A percentile compares a stretch with the other conserved stretches of the same genome.
phyloP scores from a whole-genome alignment of 2,329 filamentous ascomycete genomes.

The Eutypa lata region DNA sequence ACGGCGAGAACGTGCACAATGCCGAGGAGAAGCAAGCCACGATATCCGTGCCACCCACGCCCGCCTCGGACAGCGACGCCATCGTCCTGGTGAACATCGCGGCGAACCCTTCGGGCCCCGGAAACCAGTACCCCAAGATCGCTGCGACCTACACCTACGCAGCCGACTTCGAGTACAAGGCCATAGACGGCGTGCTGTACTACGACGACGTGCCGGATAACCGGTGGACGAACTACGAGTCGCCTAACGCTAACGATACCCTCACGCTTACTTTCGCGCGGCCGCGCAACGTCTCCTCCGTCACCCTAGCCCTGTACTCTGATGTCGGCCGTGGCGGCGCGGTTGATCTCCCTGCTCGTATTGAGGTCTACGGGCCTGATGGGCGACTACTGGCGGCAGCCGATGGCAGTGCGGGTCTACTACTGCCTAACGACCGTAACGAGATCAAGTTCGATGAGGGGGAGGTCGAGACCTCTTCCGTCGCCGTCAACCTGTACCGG shows the following conservation, averaged over 20 bases:
- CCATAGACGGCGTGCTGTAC: slow-evolving; percentile 40
- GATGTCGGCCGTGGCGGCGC: slow-evolving; percentile 31
- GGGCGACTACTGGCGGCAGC: slow-evolving; percentile 8
- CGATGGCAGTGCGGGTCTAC: slow-evolving; percentile 8
- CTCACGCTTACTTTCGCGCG: slow-evolving; percentile 31
- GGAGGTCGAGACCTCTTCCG: slow-evolving; percentile 22
- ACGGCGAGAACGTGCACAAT: slow-evolving; percentile 30
- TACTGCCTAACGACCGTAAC: slow-evolving; percentile 26
- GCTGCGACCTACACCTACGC: slow-evolving; percentile 33
- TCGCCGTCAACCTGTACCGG: slow-evolving; percentile 28
- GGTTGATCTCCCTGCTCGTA: slow-evolving; percentile 21
- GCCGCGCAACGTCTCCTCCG: slow-evolving; percentile 28
- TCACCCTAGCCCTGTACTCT: slow-evolving; percentile 30
- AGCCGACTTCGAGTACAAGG: slow-evolving; percentile 32
- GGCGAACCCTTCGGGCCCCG: slow-evolving; percentile 33
- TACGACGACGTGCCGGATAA: slow-evolving; percentile 37
- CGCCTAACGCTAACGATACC: slow-evolving; percentile 31
- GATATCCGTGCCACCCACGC: slow-evolving; percentile 10
- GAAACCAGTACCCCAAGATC: slow-evolving; percentile 29
- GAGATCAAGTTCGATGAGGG: slow-evolving; percentile 20
- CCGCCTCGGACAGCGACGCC: slow-evolving; percentile 3
- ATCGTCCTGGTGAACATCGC: slow-evolving; percentile 35
- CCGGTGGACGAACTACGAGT: slow-evolving; percentile 35
- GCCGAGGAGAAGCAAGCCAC: slow-evolving; percentile 10
- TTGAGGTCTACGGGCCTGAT: slow-evolving; percentile 23